Conservation (phyloP, 371 early-diverging fungal genomes). For the Mucor sp. region DNA sequence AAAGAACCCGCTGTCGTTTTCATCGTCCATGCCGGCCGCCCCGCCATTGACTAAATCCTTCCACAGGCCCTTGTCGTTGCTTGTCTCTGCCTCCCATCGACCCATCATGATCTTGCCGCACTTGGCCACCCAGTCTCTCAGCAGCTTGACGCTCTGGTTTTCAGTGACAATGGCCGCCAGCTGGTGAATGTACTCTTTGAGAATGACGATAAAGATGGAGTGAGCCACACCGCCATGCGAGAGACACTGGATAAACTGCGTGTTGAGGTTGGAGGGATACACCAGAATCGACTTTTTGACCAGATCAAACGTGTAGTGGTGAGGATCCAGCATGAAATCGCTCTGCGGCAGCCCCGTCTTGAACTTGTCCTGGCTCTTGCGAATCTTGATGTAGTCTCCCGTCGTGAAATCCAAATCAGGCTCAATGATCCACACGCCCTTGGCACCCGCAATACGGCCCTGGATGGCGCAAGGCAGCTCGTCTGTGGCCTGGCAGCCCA, state of each 20-base stretch:
- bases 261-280: conserved; percentile 45
- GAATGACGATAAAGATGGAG: conserved; percentile 37
- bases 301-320: conserved; percentile 49
- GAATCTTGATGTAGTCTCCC: conserved; percentile 42
- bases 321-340: conserved; percentile 31
- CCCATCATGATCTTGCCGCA: conserved; percentile 31
- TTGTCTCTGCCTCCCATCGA: conserved; percentile 37
- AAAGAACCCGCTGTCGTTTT: conserved; percentile 17
- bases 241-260: conserved; percentile 51
- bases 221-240: conserved; percentile 43
- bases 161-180: conserved; percentile 30
- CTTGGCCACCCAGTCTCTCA: conserved; percentile 42
- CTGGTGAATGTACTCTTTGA: conserved; percentile 40
- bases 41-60: conserved; percentile 9
- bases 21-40: conserved; percentile 23
- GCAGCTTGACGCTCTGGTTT: conserved; percentile 30
- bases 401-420: conserved; percentile 34
- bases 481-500: conserved; percentile 35
- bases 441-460: conserved; percentile 55
- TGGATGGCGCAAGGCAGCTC: conserved; percentile 51
- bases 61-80: conserved; percentile 33
- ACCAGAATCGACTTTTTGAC: conserved; percentile 38
- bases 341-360: conserved; percentile 34
- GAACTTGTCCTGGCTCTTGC: conserved; percentile 49
- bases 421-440: conserved; percentile 50